Conservation (phyloP, 495 filamentous ascomycete genomes). For the Diplogelasinospora grovesii region DNA sequence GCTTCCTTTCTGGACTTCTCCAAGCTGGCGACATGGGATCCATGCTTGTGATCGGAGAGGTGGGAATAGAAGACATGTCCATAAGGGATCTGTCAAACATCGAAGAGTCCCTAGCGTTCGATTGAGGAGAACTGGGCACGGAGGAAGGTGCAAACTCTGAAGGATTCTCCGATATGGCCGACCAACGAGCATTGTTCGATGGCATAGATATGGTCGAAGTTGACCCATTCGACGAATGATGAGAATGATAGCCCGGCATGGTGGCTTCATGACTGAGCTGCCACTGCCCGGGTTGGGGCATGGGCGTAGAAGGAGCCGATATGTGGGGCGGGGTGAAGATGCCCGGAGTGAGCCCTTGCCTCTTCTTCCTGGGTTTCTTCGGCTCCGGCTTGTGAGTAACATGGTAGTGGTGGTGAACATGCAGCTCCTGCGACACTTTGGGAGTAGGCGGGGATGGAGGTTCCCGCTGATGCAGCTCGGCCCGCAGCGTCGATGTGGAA, state of each 20-base stretch:
- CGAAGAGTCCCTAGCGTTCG: constrained; percentile 62
- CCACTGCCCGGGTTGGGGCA: constrained; percentile 13
- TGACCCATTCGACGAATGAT: constrained; percentile 30
- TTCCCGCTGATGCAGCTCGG: constrained; percentile 58
- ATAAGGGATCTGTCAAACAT: constrained; percentile 67
- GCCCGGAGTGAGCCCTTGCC: constrained; percentile 52
- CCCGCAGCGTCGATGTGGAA: constrained; percentile 50
- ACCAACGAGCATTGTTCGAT: constrained; percentile 55
- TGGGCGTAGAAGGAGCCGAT: constrained; percentile 20
- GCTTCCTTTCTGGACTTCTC: constrained; percentile 44
- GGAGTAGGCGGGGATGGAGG: constrained; percentile 23
- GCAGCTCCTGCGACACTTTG: constrained; percentile 63
- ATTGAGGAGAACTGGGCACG: constrained; percentile 73
- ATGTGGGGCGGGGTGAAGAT: constrained; percentile 49
- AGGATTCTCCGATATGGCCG: constrained; percentile 52
- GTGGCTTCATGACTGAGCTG: constrained; percentile 8
- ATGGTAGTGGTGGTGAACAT: constrained; percentile 92
- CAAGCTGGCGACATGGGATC: constrained; percentile 53
- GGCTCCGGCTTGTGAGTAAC: constrained; percentile 55
- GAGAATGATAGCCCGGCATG: constrained; percentile 3
- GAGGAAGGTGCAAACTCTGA: constrained; percentile 65
- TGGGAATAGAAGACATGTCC: constrained; percentile 58
- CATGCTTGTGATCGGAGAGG: constrained; percentile 64
- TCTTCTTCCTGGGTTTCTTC: constrained; percentile 65
- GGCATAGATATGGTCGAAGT: constrained; percentile 47